Evolutionary conservation across 768 basidiomycete genomes (phyloP).

Genomic region (Rhizopogon vesiculosus): DNA sequence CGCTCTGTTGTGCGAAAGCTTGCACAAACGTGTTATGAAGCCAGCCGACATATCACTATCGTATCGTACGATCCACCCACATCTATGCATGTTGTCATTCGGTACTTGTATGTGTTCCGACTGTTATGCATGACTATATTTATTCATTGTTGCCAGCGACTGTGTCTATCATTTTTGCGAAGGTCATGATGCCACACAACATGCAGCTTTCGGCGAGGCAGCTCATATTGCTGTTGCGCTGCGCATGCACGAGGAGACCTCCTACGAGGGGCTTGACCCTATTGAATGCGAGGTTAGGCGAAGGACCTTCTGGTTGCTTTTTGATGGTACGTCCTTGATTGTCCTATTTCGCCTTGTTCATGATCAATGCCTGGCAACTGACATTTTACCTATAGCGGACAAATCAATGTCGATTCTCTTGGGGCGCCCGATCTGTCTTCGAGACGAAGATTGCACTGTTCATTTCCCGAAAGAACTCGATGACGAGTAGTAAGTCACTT

Average conservation of each 20-base stretch:
- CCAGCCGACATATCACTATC: constrained; percentile 75
- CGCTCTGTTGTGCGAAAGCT: constrained; percentile 79
- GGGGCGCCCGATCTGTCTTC: constrained; percentile 78
- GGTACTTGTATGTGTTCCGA: constrained; percentile 68
- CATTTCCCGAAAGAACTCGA: constrained; percentile 87
- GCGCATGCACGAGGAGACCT: constrained; percentile 82
- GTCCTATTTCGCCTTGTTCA: constrained; percentile 4
- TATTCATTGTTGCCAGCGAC: constrained; percentile 43
- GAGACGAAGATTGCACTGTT: constrained; percentile 88
- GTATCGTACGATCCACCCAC: constrained; percentile 81
- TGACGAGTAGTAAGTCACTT: constrained; percentile 73
- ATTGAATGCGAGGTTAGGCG: constrained; percentile 87
- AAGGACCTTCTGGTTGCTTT: constrained; percentile 84
- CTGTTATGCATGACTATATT: constrained; percentile 1
- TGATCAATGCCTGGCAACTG: neutral
- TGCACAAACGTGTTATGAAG: constrained; percentile 76
- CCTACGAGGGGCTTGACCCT: constrained; percentile 78
- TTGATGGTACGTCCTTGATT: constrained; percentile 57
- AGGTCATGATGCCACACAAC: constrained; percentile 82
- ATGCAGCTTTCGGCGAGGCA: constrained; percentile 85
- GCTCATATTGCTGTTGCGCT: constrained; percentile 79
- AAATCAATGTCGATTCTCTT: constrained; percentile 86
- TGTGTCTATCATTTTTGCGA: constrained; percentile 87
- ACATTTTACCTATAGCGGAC: constrained; percentile 50
- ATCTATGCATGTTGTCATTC: constrained; percentile 80